Evolutionary conservation across 148 eudicot species (phyloP), one percentile per base, ranked within the genome.

Genomic region (Pouteria glomerata): DNA sequence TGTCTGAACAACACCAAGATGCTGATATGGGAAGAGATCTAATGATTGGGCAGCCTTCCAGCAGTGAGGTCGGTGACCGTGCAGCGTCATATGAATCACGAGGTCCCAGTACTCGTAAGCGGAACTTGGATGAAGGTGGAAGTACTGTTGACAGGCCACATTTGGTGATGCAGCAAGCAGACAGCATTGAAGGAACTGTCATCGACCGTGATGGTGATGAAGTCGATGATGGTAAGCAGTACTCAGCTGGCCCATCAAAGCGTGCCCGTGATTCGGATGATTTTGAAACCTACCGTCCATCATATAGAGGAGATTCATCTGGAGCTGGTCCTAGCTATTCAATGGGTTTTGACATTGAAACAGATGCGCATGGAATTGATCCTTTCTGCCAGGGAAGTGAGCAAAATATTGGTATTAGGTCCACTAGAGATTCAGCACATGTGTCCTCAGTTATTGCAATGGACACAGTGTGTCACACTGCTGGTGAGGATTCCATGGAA

Each of bases 181-280:
- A 96, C 71, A 96, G 99, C 78, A 76, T 90, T 63, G 99, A 96
- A 79, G 99, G 97, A 60, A 87, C 97, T 57, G 90, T 96, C 61
- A 87, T 96, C 63, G 99, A 91, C 37, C 99, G 96, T 79, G 99
- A 96, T 78, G 94, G 89, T 67, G 99, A 96, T 78, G 99, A 96
- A 77, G 96, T 90, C 21, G 85, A 91, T 70, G 97, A 88, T 80
- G 88, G 88, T 68, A 77, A 84, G 51, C 89, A 88, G 79, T 87
- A 90, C 80, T 75, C 86, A 69, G 91, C 90, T 63, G 97, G 96
- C 69, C 99, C 97, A 68, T 96, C 96, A 76, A 96, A 96, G 73
- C 96, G 97, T 73, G 74, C 78, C 50, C 82, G 92, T 68, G 93
- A 89, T 18, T 74, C 74, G 64, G 84, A 87, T 72, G 64, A 57